Base-by-base conservation (phyloP, 106 monocot genomes). In the Phalaenopsis aphrodite region DNA sequence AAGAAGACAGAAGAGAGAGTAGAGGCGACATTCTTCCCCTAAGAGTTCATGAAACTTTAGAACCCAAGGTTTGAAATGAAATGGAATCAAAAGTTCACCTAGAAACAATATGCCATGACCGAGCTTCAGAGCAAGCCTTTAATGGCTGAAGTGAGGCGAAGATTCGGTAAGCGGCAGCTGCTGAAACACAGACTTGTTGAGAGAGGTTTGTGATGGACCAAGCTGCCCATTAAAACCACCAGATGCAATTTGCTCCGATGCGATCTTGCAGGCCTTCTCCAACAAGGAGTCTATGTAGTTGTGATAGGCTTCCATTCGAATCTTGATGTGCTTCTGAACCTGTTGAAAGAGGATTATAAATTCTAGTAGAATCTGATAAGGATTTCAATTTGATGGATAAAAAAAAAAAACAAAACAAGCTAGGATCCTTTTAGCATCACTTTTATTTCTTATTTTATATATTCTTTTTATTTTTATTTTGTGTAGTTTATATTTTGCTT, bases 311-410 rank as follows among this genome's bases (percentile, higher is more conserved):
- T 98, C 94, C 78, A 88, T 89, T 80, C 90, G 82, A 46, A 94
- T 94, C 80, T 98, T 90, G 24, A 98, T 78, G 37, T 92, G 94
- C 84, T 94, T 98, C 86, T 98, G 94, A 38, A 98, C 97, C 97
- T 98, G 89, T 47, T 65, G 1, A 82, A 79, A 55, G 18, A 42
- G 12, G 55, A 23, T 41, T 69, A 16, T 39, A 75, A 52, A 52
- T 52, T 52, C 5, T 23, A 61, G 61, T 61, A 21, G 19, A 61
- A 61, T 61, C 2, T 61, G 1, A 55, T 52, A 14, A 52, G 52
- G 52, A 52, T 52, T 12, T 41, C 17, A 56, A 65, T 1, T 14
- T 7, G 55, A 76, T 23, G 55, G 42, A 12, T 10, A 12, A 14
- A 14, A 12, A 52, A 14, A 52, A 52, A 52, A 52, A 14, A 9